Base-by-base conservation (phyloP, 768 basidiomycete species). In the Megacollybia marginata region DNA sequence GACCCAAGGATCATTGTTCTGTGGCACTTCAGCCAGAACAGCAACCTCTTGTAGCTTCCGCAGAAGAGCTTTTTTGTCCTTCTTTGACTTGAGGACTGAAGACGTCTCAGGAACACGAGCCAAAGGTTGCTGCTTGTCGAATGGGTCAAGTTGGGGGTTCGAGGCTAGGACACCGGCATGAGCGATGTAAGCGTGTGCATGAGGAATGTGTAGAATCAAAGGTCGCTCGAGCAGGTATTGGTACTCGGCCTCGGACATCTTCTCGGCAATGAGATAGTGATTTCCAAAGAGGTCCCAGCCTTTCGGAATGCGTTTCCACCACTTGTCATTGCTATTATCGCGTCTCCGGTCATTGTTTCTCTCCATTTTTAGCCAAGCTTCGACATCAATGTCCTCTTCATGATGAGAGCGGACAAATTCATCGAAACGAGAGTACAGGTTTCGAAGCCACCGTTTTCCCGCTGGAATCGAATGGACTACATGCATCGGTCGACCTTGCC, bases 161-260 rank as follows among this genome's bases (percentile, higher is more conserved):
- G 73, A 75, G 0, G 92, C 75, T 2, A 97, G 73, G 16, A 95
- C 58, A 6, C 94, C 94, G 1, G 82, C 93, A 56, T 96, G 92
- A 1, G 84, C 88, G 44, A 94, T 72, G 66, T 82, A 83, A 1
- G 82, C 66, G 58, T 94, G 89, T 2, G 85, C 78, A 2, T 75
- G 74, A 0, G 92, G 89, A 13, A 88, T 66, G 60, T 95, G 82
- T 8, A 93, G 69, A 44, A 75, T 71, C 31, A 92, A 68, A 0
- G 94, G 93, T 0, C 92, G 67, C n/a, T 76, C 68, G 31, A 78
- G 62, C 28, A 96, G 74, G 63, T 93, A 97, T n/a, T 69, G 57
- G 54, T 82, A 88, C 44, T 92, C 75, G 3, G 62, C 62, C 15
- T 61, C 60, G n/a, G 80, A 69, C 72, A 94, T 77, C 42, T 71